phyloP scores from a whole-genome alignment of 345 rosid genomes.

The Abelmoschus esculentus region DNA sequence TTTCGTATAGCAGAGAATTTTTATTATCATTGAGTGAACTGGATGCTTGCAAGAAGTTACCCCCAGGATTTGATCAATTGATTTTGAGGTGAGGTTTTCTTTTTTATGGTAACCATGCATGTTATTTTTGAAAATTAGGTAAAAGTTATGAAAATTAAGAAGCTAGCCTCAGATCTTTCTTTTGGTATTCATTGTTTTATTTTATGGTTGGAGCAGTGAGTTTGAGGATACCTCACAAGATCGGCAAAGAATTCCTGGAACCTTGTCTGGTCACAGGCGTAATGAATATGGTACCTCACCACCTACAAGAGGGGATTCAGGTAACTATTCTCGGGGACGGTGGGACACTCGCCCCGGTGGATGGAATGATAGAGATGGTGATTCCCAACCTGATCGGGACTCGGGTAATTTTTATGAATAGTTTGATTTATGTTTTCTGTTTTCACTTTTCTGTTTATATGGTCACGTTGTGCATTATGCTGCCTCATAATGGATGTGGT shows the following conservation, averaged over 20 bases:
- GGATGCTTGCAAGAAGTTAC: slow-evolving; percentile 70
- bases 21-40: slow-evolving; percentile 60
- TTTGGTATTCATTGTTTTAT: slow-evolving; percentile 5
- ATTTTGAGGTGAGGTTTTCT: slow-evolving; percentile 42
- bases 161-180: background rate
- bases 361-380: slow-evolving; percentile 68
- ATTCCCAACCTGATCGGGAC: slow-evolving; percentile 67
- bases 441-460: background rate
- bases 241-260: slow-evolving; percentile 44
- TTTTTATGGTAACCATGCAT: background rate
- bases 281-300: slow-evolving; percentile 88
- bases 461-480: background rate
- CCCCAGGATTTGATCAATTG: slow-evolving; percentile 49
- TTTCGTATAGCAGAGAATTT: slow-evolving; percentile 58
- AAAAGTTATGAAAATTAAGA: background rate
- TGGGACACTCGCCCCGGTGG: slow-evolving; percentile 86
- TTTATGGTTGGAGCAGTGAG: slow-evolving; percentile 39
- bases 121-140: background rate
- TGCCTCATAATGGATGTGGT: background rate
- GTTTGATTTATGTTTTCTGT: slow-evolving; percentile 2
- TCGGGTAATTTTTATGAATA: slow-evolving; percentile 41
- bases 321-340: slow-evolving; percentile 50
- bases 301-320: slow-evolving; percentile 67
- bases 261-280: slow-evolving; percentile 49
- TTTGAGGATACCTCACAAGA: slow-evolving; percentile 58